Conservation (phyloP, 768 basidiomycete species). For the Mycena floridula region DNA sequence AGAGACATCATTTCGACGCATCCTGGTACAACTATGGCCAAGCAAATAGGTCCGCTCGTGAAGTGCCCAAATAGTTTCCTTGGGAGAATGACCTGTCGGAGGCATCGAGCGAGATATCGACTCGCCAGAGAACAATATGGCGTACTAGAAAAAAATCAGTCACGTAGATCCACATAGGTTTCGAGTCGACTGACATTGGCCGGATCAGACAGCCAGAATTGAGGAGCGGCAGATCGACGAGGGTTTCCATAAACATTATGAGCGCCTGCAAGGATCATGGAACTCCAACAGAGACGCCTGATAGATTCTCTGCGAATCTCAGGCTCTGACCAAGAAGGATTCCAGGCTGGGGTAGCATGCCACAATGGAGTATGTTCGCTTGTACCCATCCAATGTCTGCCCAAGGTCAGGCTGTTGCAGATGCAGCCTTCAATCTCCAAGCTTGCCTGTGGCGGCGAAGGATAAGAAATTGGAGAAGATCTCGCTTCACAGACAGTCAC, state of each 20-base stretch:
- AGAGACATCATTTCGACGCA: constrained; percentile 34
- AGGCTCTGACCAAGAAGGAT: constrained; percentile 45
- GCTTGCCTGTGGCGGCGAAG: neutral
- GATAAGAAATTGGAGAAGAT: neutral
- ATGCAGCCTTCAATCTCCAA: constrained; percentile 30
- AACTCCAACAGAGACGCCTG: constrained; percentile 70
- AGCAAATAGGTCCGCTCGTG: constrained; percentile 63
- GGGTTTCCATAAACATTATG: constrained; percentile 57
- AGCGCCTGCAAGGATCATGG: constrained; percentile 56
- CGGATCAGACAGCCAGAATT: constrained; percentile 56
- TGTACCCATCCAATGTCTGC: constrained; percentile 41
- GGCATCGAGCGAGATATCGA: constrained; percentile 33
- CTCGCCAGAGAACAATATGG: constrained; percentile 75
- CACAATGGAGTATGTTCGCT: constrained; percentile 54
- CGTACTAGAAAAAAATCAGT: constrained; percentile 55
- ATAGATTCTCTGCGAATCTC: constrained; percentile 70
- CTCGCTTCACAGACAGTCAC: constrained; percentile 18
- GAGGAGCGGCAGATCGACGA: constrained; percentile 27
- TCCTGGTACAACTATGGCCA: constrained; percentile 68
- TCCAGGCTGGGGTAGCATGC: constrained; percentile 62
- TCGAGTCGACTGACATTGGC: constrained; percentile 50
- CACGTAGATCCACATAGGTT: neutral
- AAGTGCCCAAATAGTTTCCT: constrained; percentile 73
- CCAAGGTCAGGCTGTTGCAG: constrained; percentile 46
- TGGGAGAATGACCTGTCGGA: constrained; percentile 29